Percentiles rank a stretch among this genome's conserved stretches.
These are phyloP conservation scores for Podaxis sp. DNA, from an alignment of 768 basidiomycete species.

Conservation along the genomic window DNA sequence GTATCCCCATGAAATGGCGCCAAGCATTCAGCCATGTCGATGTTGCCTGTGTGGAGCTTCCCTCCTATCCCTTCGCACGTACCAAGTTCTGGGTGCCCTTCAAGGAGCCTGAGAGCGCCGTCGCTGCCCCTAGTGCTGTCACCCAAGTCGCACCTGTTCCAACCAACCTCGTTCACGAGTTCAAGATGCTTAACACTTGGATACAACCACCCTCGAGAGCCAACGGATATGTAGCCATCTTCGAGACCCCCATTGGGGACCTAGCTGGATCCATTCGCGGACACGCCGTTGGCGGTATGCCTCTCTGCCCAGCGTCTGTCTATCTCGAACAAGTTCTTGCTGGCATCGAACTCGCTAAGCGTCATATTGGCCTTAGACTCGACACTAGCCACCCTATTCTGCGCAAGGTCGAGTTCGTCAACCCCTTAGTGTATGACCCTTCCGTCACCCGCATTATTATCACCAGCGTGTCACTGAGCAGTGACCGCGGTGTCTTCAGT, in stretches of 20 bases:
- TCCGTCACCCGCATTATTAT: conserved; percentile 7
- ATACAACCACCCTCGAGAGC: conserved; percentile 27
- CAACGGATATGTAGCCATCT: conserved; percentile 37
- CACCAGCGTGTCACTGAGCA: conserved; percentile 28
- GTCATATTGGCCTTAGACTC: neutral
- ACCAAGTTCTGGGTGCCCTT: conserved; percentile 57
- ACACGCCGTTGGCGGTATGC: conserved; percentile 49
- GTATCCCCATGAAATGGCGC: conserved; percentile 47
- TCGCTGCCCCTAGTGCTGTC: neutral
- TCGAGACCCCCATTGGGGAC: conserved; percentile 47
- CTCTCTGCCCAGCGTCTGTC: conserved; percentile 64
- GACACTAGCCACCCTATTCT: conserved; percentile 13
- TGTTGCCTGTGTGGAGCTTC: conserved; percentile 44
- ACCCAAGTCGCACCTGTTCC: conserved; percentile 5
- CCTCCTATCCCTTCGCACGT: conserved; percentile 59
- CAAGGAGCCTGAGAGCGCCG: conserved; percentile 21
- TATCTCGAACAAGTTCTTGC: conserved; percentile 42
- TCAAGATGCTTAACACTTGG: conserved; percentile 9
- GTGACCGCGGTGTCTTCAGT: conserved; percentile 38
- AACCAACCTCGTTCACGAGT: conserved; percentile 13
- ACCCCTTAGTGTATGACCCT: conserved; percentile 43
- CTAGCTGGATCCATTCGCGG: conserved; percentile 48
- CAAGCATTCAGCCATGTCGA: conserved; percentile 44
- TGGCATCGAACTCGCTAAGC: conserved; percentile 26
- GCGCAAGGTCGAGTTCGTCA: conserved; percentile 41